phyloP scores from a whole-genome alignment of 2,329 filamentous ascomycete species.

The Colletotrichum sp. region DNA sequence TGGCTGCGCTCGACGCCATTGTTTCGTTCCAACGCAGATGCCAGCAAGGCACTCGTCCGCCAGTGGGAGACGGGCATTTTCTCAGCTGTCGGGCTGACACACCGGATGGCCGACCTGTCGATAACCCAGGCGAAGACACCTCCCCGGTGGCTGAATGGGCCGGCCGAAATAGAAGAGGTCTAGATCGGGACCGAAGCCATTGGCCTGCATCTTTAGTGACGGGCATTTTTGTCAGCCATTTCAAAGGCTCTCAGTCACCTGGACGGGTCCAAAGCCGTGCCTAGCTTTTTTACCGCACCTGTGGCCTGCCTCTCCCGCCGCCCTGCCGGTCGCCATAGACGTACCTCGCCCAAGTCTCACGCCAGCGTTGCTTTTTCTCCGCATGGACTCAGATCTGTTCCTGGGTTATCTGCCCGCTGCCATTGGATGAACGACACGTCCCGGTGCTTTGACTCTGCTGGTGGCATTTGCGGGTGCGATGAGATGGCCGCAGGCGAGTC shows the following conservation, averaged over 20 bases:
- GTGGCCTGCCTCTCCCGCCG: neutral
- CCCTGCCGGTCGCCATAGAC: neutral
- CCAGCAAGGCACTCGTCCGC: neutral
- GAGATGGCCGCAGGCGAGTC: neutral
- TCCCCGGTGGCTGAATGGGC: neutral
- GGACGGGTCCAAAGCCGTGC: neutral
- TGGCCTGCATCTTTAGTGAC: neutral
- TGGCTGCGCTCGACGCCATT: neutral
- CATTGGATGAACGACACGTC: slow-evolving; percentile 9
- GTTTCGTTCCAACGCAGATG: slow-evolving; percentile 12
- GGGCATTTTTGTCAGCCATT: neutral
- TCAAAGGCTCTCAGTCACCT: neutral
- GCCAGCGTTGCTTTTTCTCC: neutral
- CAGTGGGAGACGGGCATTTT: neutral
- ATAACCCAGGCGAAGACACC: neutral
- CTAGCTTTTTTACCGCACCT: neutral
- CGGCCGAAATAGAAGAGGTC: neutral
- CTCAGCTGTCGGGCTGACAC: neutral
- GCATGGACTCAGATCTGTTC: neutral
- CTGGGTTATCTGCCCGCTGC: neutral
- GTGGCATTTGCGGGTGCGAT: neutral
- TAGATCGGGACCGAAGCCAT: neutral
- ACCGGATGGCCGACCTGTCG: slow-evolving; percentile 1
- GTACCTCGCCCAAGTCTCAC: neutral
- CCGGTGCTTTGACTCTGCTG: neutral